Conservation (phyloP, 139 green algal species). For the Chlorella sp. region DNA sequence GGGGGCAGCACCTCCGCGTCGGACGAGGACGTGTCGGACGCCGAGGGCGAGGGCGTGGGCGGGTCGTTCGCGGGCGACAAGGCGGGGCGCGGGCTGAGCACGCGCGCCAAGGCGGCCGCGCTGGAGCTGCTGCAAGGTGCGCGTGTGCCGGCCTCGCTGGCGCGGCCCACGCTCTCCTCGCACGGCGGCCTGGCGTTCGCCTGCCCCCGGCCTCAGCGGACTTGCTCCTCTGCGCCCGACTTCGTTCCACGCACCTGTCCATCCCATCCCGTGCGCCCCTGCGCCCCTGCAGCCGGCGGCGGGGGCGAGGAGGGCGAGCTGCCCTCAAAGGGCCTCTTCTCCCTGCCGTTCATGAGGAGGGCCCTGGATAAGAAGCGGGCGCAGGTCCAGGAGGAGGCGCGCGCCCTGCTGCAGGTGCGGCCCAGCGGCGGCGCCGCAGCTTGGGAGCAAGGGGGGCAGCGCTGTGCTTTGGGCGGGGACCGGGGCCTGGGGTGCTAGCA, state of each 20-base stretch:
- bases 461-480: too few relatives aligned
- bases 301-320: conserved; percentile 32
- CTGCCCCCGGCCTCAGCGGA: neutral
- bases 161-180: too few relatives aligned
- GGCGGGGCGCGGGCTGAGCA: conserved; percentile 11
- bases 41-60: conserved; percentile 20
- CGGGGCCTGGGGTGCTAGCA: too few relatives aligned
- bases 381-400: conserved; percentile 39
- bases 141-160: too few relatives aligned
- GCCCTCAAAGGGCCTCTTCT: conserved; percentile 79
- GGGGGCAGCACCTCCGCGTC: too few relatives aligned
- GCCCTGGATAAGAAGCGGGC: conserved; percentile 61
- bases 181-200: neutral
- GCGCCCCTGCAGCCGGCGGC: conserved; percentile 6
- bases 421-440: too few relatives aligned
- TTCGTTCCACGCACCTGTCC: too few relatives aligned
- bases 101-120: conserved; percentile 53
- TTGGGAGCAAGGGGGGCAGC: too few relatives aligned
- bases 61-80: neutral
- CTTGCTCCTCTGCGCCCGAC: neutral
- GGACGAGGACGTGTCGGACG: conserved; percentile 41
- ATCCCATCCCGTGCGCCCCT: too few relatives aligned
- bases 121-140: conserved; percentile 64
- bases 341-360: conserved; percentile 93
- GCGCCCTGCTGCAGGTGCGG: conserved; percentile 35